phyloP scores from a whole-genome alignment of 805 yeast genomes.

The Komagataella mondaviorum region DNA sequence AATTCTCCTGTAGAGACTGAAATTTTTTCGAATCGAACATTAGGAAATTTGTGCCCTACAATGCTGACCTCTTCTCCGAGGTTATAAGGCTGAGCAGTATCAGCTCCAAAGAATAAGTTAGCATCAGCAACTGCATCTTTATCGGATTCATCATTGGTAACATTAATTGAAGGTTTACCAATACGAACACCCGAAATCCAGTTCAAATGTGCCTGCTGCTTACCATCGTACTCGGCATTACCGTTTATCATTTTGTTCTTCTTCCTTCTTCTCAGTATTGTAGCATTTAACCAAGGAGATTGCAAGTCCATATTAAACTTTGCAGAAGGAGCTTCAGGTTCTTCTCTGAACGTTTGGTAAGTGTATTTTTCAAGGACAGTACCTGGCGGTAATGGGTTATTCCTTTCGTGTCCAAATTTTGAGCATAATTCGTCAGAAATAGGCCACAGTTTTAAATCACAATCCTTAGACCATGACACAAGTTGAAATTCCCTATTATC shows the following conservation, averaged over 20 bases:
- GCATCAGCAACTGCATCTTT: conserved; percentile 6
- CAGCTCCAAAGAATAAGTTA: conserved; percentile 20
- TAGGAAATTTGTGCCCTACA: conserved; percentile 83
- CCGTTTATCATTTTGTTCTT: conserved; percentile 10
- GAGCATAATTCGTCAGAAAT: conserved; percentile 33
- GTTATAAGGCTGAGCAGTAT: conserved; percentile 32
- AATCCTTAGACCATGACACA: conserved; percentile 90
- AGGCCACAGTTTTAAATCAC: conserved; percentile 78
- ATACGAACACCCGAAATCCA: conserved; percentile 93
- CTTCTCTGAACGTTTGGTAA: conserved; percentile 34
- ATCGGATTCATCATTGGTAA: conserved; percentile 16
- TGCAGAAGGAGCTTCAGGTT: conserved; percentile 20
- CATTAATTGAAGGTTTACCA: conserved; percentile 33
- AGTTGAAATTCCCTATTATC: conserved; percentile 80
- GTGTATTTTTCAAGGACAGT: conserved; percentile 21
- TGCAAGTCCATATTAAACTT: neutral
- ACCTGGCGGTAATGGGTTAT: conserved; percentile 17
- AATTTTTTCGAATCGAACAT: conserved; percentile 72
- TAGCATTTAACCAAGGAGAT: neutral
- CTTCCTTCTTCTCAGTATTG: conserved; percentile 2
- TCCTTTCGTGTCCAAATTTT: conserved; percentile 27
- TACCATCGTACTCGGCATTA: conserved; percentile 22
- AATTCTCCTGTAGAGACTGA: conserved; percentile 78
- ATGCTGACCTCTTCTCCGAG: conserved; percentile 85
- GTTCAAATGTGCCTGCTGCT: conserved; percentile 49